Evolutionary conservation across 2,329 filamentous ascomycete species (phyloP).

Genomic region (Teratosphaeria nubilosa): DNA sequence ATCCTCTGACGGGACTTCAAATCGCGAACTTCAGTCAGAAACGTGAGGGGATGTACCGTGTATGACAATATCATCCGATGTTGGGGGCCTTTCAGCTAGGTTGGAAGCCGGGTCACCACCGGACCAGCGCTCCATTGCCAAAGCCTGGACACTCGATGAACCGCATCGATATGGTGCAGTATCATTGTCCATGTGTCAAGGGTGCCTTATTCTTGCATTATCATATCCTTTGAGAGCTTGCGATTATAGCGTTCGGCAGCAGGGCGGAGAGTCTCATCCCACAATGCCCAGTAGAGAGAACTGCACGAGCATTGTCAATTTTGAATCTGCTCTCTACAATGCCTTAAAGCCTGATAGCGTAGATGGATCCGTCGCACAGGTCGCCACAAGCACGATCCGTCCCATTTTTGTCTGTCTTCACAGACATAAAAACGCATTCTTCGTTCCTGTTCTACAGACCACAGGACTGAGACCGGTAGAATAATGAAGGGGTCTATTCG

Average conservation of each 20-base stretch:
- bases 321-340: not conserved
- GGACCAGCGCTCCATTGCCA: too few relatives aligned
- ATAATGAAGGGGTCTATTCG: too few relatives aligned
- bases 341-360: not conserved
- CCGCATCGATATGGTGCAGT: too few relatives aligned
- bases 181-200: too few relatives aligned
- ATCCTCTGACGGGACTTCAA: not conserved
- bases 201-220: not conserved
- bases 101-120: not conserved
- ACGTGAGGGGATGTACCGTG: not conserved
- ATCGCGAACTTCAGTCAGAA: not conserved
- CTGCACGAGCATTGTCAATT: not conserved
- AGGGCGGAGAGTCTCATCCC: not conserved
- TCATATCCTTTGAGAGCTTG: not conserved
- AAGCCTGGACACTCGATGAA: too few relatives aligned
- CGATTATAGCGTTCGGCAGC: not conserved
- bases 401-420: too few relatives aligned
- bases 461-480: too few relatives aligned
- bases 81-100: not conserved
- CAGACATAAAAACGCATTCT: too few relatives aligned
- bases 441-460: too few relatives aligned
- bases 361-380: too few relatives aligned
- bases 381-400: too few relatives aligned
- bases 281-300: not conserved
- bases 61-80: not conserved